Evolutionary conservation across 192 early-diverging fungal species (phyloP), one percentile per base, ranked within the genome.

Genomic region (Gigaspora rosea): DNA sequence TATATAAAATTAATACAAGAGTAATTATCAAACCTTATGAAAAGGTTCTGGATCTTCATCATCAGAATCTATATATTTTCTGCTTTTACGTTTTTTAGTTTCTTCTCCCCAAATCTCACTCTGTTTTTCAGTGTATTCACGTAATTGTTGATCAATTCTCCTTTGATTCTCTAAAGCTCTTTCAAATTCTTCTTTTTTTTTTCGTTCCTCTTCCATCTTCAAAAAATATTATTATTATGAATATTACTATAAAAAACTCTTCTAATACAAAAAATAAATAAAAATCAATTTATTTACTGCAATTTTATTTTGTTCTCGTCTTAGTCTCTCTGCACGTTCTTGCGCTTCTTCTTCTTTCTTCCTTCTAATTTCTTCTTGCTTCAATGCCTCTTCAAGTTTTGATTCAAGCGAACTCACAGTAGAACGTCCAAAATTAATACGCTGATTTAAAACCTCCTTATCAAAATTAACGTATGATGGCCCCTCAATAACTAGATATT

Each of bases 181-280:
- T 27, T 65, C 51, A 9, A 15, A 52, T 65, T 46, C 63, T 27
- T 65, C 63, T 65, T 65, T 65, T 35, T 15, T 65, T 35, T 65
- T 65, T 16, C 8, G 35, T 41, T 65, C 63, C 22, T 64, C 62
- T 36, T 64, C 62, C 7, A 64, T 36, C 4, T 16, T 65, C 36
- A 27, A 27, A 27, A 27, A 27, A 27, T 27, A 27, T 0, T 27
- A 27, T 27, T 27, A 27, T 27, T 27, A 27, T 27, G 27, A 27
- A 27, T 27, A 27, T 27, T 27, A 27, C 1, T 27, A 27, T 27
- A 27, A 27, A 27, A 27, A 27, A 27, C 0, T 0, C 27, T 0
- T 27, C 27, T 27, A 27, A 27, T 27, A 27, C 27, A 27, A 27
- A 27, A 27, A 27, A 27, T 27, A 27, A 27, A 27, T 27, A 27